Conservation (phyloP, 2,329 filamentous ascomycete genomes). For the Diaporthe citri region DNA sequence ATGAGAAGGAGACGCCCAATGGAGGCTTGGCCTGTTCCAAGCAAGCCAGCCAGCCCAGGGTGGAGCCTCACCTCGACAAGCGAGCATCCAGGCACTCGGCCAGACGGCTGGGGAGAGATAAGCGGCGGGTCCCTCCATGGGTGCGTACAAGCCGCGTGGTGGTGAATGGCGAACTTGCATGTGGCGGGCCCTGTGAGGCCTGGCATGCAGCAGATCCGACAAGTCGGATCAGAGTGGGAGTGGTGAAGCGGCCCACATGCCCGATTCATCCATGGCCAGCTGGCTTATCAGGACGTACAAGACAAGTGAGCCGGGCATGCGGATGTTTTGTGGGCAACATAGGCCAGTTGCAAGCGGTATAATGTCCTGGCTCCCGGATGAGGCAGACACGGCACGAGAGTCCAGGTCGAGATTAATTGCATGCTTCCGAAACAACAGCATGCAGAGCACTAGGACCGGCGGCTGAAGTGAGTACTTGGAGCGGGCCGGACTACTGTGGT, state of each 20-base stretch:
- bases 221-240: slow-evolving; percentile 4
- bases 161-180: background rate
- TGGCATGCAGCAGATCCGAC: slow-evolving; percentile 7
- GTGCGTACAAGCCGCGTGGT: slow-evolving; percentile 1
- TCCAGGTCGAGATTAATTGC: background rate
- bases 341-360: background rate
- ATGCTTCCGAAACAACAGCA: slow-evolving; percentile 21
- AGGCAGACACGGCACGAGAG: background rate
- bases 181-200: background rate
- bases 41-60: slow-evolving; percentile 11
- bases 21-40: slow-evolving; percentile 13
- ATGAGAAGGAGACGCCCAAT: slow-evolving; percentile 20
- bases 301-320: background rate
- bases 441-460: slow-evolving; percentile 5
- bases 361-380: background rate
- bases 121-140: slow-evolving; percentile 7
- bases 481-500: slow-evolving; percentile 3
- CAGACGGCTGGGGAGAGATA: slow-evolving; percentile 16
- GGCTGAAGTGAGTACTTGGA: slow-evolving; percentile 7
- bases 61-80: slow-evolving; percentile 16
- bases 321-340: background rate
- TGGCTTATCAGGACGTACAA: slow-evolving; percentile 14
- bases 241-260: slow-evolving; percentile 7
- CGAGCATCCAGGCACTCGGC: background rate
- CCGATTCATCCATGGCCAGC: background rate